Conservation (phyloP, 805 yeast species). For the Suhomyces faveliae region DNA sequence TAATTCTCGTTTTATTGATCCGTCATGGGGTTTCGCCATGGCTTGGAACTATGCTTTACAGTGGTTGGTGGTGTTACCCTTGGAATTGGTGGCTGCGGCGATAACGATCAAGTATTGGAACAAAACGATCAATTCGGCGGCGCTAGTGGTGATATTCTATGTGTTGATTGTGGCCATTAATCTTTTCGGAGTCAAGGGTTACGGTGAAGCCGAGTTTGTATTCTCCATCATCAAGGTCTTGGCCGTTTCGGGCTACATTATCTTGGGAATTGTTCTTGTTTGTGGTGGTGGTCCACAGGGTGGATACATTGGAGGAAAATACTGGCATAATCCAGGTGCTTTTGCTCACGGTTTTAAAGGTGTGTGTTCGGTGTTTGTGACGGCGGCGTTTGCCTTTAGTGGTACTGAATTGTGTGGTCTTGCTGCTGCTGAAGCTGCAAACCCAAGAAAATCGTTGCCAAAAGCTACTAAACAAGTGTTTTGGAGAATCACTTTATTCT, state of each 20-base stretch:
- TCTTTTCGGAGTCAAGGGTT: conserved; percentile 54
- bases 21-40: conserved; percentile 68
- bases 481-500: conserved; percentile 76
- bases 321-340: conserved; percentile 69
- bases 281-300: conserved; percentile 58
- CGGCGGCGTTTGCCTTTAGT: conserved; percentile 75
- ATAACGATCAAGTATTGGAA: conserved; percentile 57
- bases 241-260: conserved; percentile 58
- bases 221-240: conserved; percentile 65
- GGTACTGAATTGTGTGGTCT: conserved; percentile 75
- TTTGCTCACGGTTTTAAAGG: conserved; percentile 67
- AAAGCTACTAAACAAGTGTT: conserved; percentile 78
- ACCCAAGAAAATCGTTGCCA: conserved; percentile 68
- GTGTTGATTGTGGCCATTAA: conserved; percentile 48
- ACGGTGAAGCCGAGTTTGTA: conserved; percentile 63
- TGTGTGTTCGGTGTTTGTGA: conserved; percentile 67
- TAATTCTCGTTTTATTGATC: conserved; percentile 65
- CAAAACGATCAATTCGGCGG: conserved; percentile 48
- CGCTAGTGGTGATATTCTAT: conserved; percentile 58
- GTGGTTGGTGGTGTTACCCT: conserved; percentile 62
- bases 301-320: conserved; percentile 54
- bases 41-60: conserved; percentile 71
- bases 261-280: conserved; percentile 51
- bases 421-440: conserved; percentile 73
- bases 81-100: conserved; percentile 65